These are phyloP conservation scores for Naumovozyma castellii DNA, from an alignment of 805 yeast genomes.

Conservation along the genomic window DNA sequence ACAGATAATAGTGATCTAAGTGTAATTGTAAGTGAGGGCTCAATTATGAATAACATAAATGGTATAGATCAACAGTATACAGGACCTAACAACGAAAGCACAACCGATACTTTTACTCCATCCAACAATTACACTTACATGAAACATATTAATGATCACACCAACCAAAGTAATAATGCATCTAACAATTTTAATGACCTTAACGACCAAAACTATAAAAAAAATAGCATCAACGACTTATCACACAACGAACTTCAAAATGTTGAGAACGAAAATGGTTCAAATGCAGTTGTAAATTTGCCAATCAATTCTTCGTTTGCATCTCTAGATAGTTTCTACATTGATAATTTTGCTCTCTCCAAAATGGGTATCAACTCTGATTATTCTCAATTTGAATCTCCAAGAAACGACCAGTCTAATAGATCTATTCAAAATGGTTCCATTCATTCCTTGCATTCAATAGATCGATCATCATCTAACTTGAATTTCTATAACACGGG, in stretches of 20 bases:
- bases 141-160: neutral
- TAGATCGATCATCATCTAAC: conserved; percentile 4
- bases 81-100: neutral
- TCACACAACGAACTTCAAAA: conserved; percentile 15
- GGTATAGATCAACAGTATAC: neutral
- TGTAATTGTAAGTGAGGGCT: conserved; percentile 18
- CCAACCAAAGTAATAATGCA: conserved; percentile 1
- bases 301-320: conserved; percentile 73
- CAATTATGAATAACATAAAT: conserved; percentile 12
- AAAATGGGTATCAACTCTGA: conserved; percentile 8
- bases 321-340: conserved; percentile 54
- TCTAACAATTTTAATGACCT: conserved; percentile 3
- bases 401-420: neutral
- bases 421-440: neutral
- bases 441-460: neutral
- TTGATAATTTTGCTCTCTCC: conserved; percentile 39
- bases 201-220: conserved; percentile 3
- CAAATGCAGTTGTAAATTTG: conserved; percentile 43
- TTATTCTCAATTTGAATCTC: neutral
- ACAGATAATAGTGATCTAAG: conserved; percentile 9
- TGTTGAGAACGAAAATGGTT: conserved; percentile 17
- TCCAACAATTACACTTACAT: neutral
- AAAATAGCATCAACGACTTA: neutral
- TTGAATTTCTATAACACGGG: conserved; percentile 3
- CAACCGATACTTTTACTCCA: neutral